These are phyloP conservation scores for Oryza australiensis DNA, from an alignment of 176 grass and related monocot species.

Conservation along the genomic window DNA sequence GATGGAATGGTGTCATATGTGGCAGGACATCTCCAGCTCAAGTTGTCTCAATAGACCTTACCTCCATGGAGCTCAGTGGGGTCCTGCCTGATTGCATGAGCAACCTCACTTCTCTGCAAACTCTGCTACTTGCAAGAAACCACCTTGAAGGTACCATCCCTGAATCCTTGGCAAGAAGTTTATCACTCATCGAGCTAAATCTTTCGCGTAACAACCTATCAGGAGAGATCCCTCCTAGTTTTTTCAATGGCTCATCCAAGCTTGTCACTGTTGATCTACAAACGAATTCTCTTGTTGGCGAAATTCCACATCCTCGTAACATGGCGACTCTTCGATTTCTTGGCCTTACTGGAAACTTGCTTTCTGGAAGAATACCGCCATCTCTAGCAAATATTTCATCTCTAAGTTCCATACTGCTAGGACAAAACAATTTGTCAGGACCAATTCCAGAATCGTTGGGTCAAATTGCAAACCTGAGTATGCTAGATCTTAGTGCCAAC, in stretches of 20 bases:
- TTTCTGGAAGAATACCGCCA: slow-evolving; percentile 17
- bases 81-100: slow-evolving; percentile 19
- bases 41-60: slow-evolving; percentile 37
- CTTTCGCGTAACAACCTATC: slow-evolving; percentile 25
- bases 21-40: neutral
- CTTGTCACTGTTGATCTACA: slow-evolving; percentile 9
- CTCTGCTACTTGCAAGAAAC: neutral
- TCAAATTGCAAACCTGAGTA: neutral
- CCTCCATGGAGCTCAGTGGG: slow-evolving; percentile 14
- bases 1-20: slow-evolving; percentile 50
- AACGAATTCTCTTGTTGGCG: neutral
- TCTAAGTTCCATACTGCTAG: slow-evolving; percentile 8
- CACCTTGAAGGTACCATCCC: slow-evolving; percentile 35
- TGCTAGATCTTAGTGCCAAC: slow-evolving; percentile 20
- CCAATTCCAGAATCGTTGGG: slow-evolving; percentile 17
- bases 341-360: neutral
- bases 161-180: neutral
- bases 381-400: slow-evolving; percentile 43
- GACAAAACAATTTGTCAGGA: neutral
- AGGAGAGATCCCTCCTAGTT: slow-evolving; percentile 18
- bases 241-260: slow-evolving; percentile 30
- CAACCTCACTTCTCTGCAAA: slow-evolving; percentile 33
- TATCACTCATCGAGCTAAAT: neutral
- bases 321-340: neutral
- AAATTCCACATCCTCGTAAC: slow-evolving; percentile 13